phyloP scores from a whole-genome alignment of 2,329 filamentous ascomycete genomes.

The Exophiala sideris region DNA sequence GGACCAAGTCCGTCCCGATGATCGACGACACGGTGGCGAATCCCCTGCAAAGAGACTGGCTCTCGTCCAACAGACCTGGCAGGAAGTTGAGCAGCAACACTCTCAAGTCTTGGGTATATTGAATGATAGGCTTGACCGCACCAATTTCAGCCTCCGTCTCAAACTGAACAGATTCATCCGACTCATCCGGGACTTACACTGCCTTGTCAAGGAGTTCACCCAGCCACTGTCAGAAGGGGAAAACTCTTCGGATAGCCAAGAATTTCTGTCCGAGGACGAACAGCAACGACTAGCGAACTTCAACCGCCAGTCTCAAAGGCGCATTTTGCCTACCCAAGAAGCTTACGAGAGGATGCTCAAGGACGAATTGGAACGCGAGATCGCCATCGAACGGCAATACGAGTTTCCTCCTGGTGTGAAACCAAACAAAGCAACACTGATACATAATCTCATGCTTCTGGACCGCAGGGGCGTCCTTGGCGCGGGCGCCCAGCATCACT shows the following conservation, averaged over 20 bases:
- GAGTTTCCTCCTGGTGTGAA: background rate
- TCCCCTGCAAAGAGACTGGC: constrained; percentile 1
- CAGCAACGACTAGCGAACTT: background rate
- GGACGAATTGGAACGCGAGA: constrained; percentile 16
- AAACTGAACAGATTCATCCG: constrained; percentile 6
- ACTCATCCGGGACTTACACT: constrained; percentile 9
- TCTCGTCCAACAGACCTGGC: background rate
- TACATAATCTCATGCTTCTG: constrained; percentile 8
- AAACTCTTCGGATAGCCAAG: background rate
- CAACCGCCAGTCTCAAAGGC: background rate
- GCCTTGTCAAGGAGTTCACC: background rate
- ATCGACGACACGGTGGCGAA: background rate
- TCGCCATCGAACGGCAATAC: constrained; percentile 6
- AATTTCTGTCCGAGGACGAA: constrained; percentile 5
- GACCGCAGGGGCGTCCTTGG: constrained; percentile 11
- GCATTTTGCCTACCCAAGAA: constrained; percentile 1
- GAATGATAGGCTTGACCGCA: background rate
- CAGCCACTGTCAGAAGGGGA: background rate
- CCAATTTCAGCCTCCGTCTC: constrained; percentile 10
- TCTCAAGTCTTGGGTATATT: constrained; percentile 4
- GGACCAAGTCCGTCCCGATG: background rate
- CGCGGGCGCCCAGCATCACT: constrained; percentile 7
- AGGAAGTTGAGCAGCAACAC: constrained; percentile 1
- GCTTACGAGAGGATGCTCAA: constrained; percentile 18
- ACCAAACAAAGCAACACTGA: constrained; percentile 3